These are phyloP conservation scores for Aspergillus heteromorphus DNA, from an alignment of 495 filamentous ascomycete species.

Conservation along the genomic window DNA sequence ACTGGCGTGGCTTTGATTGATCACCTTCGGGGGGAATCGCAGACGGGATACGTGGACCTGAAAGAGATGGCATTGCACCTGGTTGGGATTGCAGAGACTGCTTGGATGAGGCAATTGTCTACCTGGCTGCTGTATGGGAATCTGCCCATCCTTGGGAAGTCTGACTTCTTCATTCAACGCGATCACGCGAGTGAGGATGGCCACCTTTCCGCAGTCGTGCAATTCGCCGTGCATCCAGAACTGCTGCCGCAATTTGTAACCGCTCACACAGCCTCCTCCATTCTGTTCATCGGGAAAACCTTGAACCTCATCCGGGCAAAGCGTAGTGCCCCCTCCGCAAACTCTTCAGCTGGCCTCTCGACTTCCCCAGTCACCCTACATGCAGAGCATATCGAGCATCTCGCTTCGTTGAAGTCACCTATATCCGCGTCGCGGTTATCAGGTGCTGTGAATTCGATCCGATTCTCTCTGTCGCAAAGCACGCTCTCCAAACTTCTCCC, in stretches of 20 bases:
- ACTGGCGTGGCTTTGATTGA: slow-evolving; percentile 71
- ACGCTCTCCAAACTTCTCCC: slow-evolving; percentile 77
- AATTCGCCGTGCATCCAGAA: slow-evolving; percentile 49
- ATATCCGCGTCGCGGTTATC: slow-evolving; percentile 65
- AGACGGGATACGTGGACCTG: slow-evolving; percentile 86
- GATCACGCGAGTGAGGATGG: slow-evolving; percentile 33
- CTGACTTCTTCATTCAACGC: slow-evolving; percentile 76
- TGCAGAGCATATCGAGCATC: slow-evolving; percentile 62
- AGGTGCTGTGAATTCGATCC: slow-evolving; percentile 65
- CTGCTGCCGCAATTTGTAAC: slow-evolving; percentile 77
- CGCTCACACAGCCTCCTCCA: slow-evolving; percentile 65
- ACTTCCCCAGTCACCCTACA: slow-evolving; percentile 60
- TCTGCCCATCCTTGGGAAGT: slow-evolving; percentile 62
- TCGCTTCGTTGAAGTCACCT: slow-evolving; percentile 68
- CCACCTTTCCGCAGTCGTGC: slow-evolving; percentile 20
- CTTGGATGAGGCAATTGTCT: slow-evolving; percentile 85
- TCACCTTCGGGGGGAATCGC: slow-evolving; percentile 61
- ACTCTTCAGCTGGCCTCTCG: slow-evolving; percentile 31
- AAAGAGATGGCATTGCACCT: slow-evolving; percentile 66
- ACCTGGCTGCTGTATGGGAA: slow-evolving; percentile 88
- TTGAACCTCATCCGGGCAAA: slow-evolving; percentile 70
- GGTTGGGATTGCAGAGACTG: slow-evolving; percentile 71
- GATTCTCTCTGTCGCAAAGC: slow-evolving; percentile 74
- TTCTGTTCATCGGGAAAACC: slow-evolving; percentile 86
- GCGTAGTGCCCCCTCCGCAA: slow-evolving; percentile 29